phyloP scores from a whole-genome alignment of 202 grass and related monocot species.

The Dendrocalamus latiflorus region DNA sequence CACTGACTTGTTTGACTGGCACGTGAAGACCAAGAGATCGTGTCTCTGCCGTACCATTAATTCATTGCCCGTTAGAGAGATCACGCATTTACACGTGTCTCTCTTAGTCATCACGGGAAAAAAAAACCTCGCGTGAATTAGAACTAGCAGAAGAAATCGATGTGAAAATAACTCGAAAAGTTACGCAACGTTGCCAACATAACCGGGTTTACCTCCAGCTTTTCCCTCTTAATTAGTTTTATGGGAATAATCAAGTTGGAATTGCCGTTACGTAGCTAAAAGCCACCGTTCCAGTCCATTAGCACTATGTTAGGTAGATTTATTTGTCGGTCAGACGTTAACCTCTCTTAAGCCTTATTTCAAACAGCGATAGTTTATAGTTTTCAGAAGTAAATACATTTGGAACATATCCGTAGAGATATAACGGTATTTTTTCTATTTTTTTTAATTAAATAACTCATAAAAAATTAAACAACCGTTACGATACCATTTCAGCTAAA shows the following conservation, averaged over 20 bases:
- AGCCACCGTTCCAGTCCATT: neutral
- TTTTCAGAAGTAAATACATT: too few relatives aligned
- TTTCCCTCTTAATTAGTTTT: neutral
- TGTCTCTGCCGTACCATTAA: neutral
- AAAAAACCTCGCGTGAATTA: neutral
- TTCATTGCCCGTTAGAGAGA: neutral
- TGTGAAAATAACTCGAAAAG: neutral
- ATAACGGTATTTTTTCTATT: too few relatives aligned
- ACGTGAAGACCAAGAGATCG: neutral
- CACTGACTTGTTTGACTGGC: neutral
- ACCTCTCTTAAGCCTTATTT: too few relatives aligned
- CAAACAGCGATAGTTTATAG: too few relatives aligned
- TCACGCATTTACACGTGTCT: neutral
- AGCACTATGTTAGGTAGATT: too few relatives aligned
- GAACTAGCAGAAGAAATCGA: neutral
- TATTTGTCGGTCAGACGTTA: too few relatives aligned
- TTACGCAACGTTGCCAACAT: neutral
- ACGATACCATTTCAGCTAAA: fast-evolving
- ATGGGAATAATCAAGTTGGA: neutral
- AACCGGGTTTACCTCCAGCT: neutral
- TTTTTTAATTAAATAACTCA: too few relatives aligned
- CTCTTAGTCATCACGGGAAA: neutral
- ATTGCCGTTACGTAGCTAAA: neutral
- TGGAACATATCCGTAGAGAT: too few relatives aligned
- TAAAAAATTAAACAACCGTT: too few relatives aligned